Percentiles rank a stretch among this genome's conserved stretches.
These are phyloP conservation scores for Quillaja saponaria DNA, from an alignment of 306 rosid genomes.

Conservation along the genomic window DNA sequence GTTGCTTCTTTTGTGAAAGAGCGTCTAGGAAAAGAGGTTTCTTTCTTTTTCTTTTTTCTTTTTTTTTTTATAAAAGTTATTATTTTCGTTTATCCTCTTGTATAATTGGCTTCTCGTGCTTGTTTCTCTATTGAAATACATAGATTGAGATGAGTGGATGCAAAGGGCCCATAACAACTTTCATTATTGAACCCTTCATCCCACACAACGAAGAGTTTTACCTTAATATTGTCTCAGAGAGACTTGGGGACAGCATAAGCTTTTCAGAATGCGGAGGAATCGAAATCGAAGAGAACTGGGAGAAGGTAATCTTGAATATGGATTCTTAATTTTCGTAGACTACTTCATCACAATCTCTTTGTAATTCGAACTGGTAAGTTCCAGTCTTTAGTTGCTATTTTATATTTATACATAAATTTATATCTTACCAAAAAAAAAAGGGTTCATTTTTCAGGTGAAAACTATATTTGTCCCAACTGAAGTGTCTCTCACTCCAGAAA, in stretches of 20 bases:
- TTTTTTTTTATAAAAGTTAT: not conserved
- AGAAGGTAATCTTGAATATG: slow-evolving; percentile 54
- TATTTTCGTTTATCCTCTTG: not conserved
- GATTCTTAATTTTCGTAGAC: not conserved
- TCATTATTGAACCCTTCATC: slow-evolving; percentile 90
- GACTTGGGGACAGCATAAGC: slow-evolving; percentile 83
- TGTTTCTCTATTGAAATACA: slow-evolving; percentile 21
- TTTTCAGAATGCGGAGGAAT: slow-evolving; percentile 98
- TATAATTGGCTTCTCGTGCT: not conserved
- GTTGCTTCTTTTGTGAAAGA: slow-evolving; percentile 77
- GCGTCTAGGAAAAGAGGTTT: slow-evolving; percentile 89
- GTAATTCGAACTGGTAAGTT: slow-evolving; percentile 12
- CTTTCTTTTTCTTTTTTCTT: slow-evolving; percentile 7
- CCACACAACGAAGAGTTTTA: slow-evolving; percentile 91
- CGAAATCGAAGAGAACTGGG: slow-evolving; percentile 98
- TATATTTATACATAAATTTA: too few species aligned
- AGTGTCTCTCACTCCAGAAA: slow-evolving; percentile 60
- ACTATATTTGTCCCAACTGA: slow-evolving; percentile 83
- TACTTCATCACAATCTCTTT: slow-evolving; percentile 2
- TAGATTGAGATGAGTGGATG: slow-evolving; percentile 93
- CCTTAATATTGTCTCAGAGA: slow-evolving; percentile 80
- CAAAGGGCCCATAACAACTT: slow-evolving; percentile 91
- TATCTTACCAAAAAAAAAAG: too few species aligned
- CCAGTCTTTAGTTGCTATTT: slow-evolving; percentile 21
- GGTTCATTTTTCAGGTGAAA: too few species aligned